A percentile compares a stretch with the other conserved stretches of the same genome.
Conservation (phyloP, 2,329 filamentous ascomycete species). For the Monilinia laxa region DNA sequence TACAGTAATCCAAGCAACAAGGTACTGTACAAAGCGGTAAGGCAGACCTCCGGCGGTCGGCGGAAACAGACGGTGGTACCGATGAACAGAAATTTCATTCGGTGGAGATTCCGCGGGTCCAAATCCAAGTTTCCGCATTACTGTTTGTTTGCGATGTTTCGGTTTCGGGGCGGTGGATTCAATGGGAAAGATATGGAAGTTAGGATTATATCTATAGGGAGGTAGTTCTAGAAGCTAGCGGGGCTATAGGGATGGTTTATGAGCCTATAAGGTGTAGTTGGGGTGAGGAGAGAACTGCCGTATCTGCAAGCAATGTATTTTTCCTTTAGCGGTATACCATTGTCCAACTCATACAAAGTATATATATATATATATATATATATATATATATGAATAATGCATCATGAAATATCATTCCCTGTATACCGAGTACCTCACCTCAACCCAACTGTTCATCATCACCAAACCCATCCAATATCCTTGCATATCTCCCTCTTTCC, state of each 20-base stretch:
- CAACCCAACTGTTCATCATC: constrained; percentile 2
- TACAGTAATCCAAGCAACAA: background rate
- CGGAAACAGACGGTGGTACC: constrained; percentile 1
- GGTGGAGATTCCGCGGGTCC: constrained; percentile 5
- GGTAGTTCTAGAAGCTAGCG: constrained; percentile 7
- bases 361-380: background rate
- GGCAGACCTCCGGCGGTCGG: background rate
- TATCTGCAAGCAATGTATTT: background rate
- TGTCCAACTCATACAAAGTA: background rate
- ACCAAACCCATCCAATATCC: background rate
- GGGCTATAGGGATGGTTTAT: constrained; percentile 4
- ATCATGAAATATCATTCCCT: background rate
- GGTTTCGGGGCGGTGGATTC: constrained; percentile 8
- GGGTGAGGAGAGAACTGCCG: background rate
- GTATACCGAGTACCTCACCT: background rate
- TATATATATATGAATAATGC: background rate
- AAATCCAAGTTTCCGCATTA: background rate
- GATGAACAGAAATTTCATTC: background rate
- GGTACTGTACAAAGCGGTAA: background rate
- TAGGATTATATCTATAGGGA: background rate
- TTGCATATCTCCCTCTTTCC: background rate
- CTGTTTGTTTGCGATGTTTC: background rate
- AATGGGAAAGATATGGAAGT: background rate
- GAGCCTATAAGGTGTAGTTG: background rate
- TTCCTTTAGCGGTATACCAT: background rate